A percentile compares a stretch with the other conserved stretches of the same genome.
Conservation (phyloP, 805 yeast genomes). For the Clavispora asparagi region DNA sequence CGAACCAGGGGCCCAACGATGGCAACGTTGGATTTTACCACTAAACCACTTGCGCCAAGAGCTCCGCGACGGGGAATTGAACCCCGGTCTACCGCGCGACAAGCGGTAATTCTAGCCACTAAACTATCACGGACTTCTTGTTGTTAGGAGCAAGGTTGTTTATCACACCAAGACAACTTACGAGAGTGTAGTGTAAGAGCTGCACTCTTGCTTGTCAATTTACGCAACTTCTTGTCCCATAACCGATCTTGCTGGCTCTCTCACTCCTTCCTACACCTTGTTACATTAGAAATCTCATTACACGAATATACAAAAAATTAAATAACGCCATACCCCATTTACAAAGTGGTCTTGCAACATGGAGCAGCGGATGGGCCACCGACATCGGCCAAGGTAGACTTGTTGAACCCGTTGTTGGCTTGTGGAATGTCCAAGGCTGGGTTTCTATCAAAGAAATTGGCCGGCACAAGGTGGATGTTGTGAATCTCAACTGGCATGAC, state of each 20-base stretch:
- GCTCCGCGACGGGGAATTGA: slow-evolving; percentile 23
- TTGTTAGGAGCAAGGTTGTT: not conserved
- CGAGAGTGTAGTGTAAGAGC: too few relatives aligned
- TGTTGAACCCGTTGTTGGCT: slow-evolving; percentile 62
- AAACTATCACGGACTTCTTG: slow-evolving; percentile 17
- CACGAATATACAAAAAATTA: not conserved
- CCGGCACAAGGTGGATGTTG: slow-evolving; percentile 58
- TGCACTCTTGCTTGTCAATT: too few relatives aligned
- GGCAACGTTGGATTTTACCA: slow-evolving; percentile 19
- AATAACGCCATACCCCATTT: not conserved
- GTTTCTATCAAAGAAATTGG: slow-evolving; percentile 70
- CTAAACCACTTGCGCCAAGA: slow-evolving; percentile 16
- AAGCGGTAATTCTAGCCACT: slow-evolving; percentile 22
- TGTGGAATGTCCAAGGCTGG: slow-evolving; percentile 78
- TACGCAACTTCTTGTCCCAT: too few relatives aligned
- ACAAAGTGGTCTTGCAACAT: slow-evolving; percentile 36
- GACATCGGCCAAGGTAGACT: slow-evolving; percentile 41
- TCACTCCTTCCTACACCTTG: not conserved
- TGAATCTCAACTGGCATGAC: slow-evolving; percentile 84
- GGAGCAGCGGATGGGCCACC: slow-evolving; percentile 17
- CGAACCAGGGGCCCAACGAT: slow-evolving; percentile 10
- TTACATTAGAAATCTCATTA: not conserved
- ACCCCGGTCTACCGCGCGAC: slow-evolving; percentile 24
- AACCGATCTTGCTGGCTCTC: too few relatives aligned
- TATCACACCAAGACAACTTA: too few relatives aligned